Percentiles rank a stretch among this genome's conserved stretches.
Conservation (phyloP, 2,329 filamentous ascomycete genomes). For the Xylogone sp. region DNA sequence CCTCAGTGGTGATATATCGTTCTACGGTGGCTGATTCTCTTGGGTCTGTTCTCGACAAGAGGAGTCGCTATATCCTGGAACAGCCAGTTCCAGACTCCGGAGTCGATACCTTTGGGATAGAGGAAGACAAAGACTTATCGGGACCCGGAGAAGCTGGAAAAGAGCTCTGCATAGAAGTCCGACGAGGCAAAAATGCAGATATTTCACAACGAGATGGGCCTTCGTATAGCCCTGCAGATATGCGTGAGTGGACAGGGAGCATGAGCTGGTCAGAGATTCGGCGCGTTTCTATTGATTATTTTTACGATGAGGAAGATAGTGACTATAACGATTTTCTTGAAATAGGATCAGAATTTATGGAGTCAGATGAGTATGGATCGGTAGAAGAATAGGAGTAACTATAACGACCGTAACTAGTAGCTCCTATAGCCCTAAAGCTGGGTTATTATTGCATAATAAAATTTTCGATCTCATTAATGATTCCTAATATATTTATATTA, state of each 20-base stretch:
- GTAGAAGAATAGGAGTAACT: no score
- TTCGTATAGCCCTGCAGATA: background rate
- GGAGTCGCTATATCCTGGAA: background rate
- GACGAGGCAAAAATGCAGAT: background rate
- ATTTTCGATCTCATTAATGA: no score
- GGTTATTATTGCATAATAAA: no score
- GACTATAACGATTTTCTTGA: no score
- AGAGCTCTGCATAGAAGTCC: background rate
- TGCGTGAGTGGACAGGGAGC: background rate
- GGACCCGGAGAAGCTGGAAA: background rate
- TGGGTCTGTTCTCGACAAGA: background rate
- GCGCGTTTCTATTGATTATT: no score
- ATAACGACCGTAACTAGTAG: no score
- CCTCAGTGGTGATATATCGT: constrained; percentile 14
- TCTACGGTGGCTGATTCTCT: constrained; percentile 5
- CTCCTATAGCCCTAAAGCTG: no score
- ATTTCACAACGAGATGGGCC: background rate
- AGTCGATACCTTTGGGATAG: background rate
- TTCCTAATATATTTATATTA: no score
- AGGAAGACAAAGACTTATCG: background rate
- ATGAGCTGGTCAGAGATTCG: constrained; percentile 1
- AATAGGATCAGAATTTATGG: no score
- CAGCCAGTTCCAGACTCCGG: background rate
- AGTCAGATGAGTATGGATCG: no score
- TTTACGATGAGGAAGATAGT: no score